Evolutionary conservation across 2,329 filamentous ascomycete species (phyloP).

Genomic region (Metarhizium anisopliae): DNA sequence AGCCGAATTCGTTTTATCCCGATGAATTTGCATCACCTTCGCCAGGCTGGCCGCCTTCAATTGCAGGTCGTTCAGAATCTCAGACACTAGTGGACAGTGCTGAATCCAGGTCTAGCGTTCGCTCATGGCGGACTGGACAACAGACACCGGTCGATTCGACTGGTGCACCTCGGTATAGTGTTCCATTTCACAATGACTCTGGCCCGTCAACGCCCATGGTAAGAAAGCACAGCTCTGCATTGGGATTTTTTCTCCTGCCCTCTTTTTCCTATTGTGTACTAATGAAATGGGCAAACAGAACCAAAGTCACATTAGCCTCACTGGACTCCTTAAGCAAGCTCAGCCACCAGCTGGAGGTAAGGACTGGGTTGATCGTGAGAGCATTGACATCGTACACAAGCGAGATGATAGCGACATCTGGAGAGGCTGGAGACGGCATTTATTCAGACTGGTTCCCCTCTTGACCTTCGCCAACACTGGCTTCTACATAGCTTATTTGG

Average conservation of each 20-base stretch:
- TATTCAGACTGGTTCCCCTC: slow-evolving; percentile 29
- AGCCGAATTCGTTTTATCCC: slow-evolving; percentile 3
- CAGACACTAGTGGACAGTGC: slow-evolving; percentile 20
- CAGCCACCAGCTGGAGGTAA: slow-evolving; percentile 22
- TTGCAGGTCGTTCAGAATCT: slow-evolving; percentile 15
- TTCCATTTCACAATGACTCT: slow-evolving; percentile 8
- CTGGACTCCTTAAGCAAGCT: slow-evolving; percentile 26
- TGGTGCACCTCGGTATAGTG: slow-evolving; percentile 5
- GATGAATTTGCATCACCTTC: slow-evolving; percentile 7
- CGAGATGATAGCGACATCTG: slow-evolving; percentile 35
- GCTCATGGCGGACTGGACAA: slow-evolving; percentile 14
- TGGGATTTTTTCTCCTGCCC: background rate
- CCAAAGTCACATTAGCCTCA: slow-evolving; percentile 33
- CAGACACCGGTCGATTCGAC: slow-evolving; percentile 10
- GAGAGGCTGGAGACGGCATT: slow-evolving; percentile 32
- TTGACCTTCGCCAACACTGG: slow-evolving; percentile 30
- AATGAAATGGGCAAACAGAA: slow-evolving; percentile 19
- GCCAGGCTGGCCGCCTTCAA: slow-evolving; percentile 11
- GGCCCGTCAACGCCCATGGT: slow-evolving; percentile 11
- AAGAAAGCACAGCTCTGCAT: background rate
- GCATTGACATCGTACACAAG: slow-evolving; percentile 31
- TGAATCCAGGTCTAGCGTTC: slow-evolving; percentile 14
- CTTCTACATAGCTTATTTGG: slow-evolving; percentile 41
- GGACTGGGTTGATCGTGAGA: slow-evolving; percentile 20
- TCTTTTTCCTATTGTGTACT: slow-evolving; percentile 1